Base-by-base conservation (phyloP, 257 asterid genomes). In the Capsicum baccatum region DNA sequence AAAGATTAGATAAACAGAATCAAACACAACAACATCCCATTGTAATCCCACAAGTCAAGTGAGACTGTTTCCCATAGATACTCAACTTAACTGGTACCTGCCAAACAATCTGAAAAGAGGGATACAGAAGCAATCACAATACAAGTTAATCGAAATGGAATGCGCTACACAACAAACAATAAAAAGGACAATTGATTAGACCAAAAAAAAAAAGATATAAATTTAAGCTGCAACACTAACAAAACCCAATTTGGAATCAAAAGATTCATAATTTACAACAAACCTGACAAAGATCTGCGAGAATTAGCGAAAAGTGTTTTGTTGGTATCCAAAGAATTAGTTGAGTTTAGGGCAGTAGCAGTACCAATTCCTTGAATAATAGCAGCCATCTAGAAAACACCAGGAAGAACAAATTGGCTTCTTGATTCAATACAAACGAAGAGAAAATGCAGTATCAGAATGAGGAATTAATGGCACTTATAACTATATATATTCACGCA, bases 321-420 rank as follows among this genome's bases (percentile, higher is more conserved):
- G 79, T 85, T 87, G 83, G 85, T 66, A 21, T 82, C 55, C 35
- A 82, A 82, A 52, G 83, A 89, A 88, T 86, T 88, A 78, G 85
- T 85, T 60, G 93, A 82, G 33, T 92, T 88, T 83, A 89, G 83
- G 52, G 92, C 90, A 84, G 90, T 67, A 37, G 88, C 80, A 78
- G 93, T 92, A 71, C 91, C 94, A 82, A 91, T 58, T 42, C 93
- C 92, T 80, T 88, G 92, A 19, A 80, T 52, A 58, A 91, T 79
- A 63, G 92, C 85, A 86, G 94, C 91, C 91, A 89, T 89, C 85
- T 91, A n/a, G 59, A 12, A 50, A 74, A 74, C 12, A 74, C 21
- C 21, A 21, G 21, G 21, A 21, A 21, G 21, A 21, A 21, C 21
- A 50, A 50, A 50, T 5, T 73, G 14, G 7, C 5, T 50, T 74